Conservation (phyloP, 2,329 filamentous ascomycete species). For the Dothidotthia symphoricarpi region DNA sequence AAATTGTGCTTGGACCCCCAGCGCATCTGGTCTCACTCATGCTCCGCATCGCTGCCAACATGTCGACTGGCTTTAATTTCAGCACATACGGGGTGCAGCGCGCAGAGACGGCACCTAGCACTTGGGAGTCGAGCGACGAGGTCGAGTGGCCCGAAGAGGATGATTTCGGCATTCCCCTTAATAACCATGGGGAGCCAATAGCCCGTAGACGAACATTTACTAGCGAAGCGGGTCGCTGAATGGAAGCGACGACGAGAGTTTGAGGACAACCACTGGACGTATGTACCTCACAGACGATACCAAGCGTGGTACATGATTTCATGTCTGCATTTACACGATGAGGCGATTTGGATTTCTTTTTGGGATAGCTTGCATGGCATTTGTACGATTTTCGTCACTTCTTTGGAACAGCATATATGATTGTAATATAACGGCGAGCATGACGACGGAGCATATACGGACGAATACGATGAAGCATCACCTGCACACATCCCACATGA, state of each 20-base stretch:
- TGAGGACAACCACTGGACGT: conserved; percentile 12
- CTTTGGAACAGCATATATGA: conserved; percentile 11
- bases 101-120: conserved; percentile 45
- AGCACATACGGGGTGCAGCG: conserved; percentile 35
- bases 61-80: conserved; percentile 53
- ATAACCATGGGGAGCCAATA: conserved; percentile 25
- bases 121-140: conserved; percentile 61
- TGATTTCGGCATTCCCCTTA: conserved; percentile 55
- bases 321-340: conserved; percentile 22
- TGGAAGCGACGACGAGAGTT: neutral
- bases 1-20: conserved; percentile 77
- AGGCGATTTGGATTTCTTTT: conserved; percentile 18
- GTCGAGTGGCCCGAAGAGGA: conserved; percentile 54
- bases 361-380: conserved; percentile 7
- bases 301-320: conserved; percentile 17
- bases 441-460: neutral
- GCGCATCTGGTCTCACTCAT: conserved; percentile 75
- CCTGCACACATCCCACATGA: no score
- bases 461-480: no score
- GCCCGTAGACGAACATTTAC: conserved; percentile 23
- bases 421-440: conserved; percentile 16
- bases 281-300: conserved; percentile 17
- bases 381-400: conserved; percentile 15
- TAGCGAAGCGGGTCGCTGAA: conserved; percentile 27
- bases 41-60: conserved; percentile 75